These are phyloP conservation scores for Pterocarpus macrocarpus DNA, from an alignment of 306 rosid genomes.

Conservation along the genomic window DNA sequence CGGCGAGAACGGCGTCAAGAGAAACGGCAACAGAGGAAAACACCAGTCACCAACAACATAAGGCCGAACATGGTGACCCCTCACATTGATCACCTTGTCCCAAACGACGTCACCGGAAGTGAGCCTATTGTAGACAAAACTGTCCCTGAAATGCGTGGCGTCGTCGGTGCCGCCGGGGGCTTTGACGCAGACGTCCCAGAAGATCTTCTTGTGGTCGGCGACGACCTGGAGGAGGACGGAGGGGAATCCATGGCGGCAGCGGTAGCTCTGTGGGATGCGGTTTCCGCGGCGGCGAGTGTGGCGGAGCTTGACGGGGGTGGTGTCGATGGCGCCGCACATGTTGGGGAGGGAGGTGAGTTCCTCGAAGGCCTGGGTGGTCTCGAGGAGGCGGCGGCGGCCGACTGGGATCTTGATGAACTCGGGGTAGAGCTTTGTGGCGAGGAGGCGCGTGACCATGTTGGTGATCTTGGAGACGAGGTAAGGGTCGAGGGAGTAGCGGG, in stretches of 20 bases:
- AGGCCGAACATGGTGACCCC: conserved; percentile 80
- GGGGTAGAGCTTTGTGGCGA: conserved; percentile 89
- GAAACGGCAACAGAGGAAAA: conserved; percentile 75
- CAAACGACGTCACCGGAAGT: conserved; percentile 78
- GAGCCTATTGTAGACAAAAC: conserved; percentile 68
- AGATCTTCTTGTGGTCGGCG: conserved; percentile 84
- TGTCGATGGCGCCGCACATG: conserved; percentile 92
- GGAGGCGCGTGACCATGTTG: conserved; percentile 93
- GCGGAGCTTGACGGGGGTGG: conserved; percentile 66
- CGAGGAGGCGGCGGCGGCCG: conserved; percentile 73
- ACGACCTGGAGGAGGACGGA: conserved; percentile 89
- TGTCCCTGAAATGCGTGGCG: conserved; percentile 82
- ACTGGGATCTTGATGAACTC: conserved; percentile 90
- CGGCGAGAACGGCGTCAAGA: conserved; percentile 74
- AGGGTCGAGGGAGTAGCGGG: conserved; percentile 93
- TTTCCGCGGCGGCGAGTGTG: conserved; percentile 11
- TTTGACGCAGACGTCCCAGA: conserved; percentile 96
- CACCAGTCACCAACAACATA: conserved; percentile 95
- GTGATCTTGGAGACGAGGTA: conserved; percentile 91
- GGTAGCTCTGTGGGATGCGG: conserved; percentile 55
- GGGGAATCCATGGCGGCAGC: conserved; percentile 68
- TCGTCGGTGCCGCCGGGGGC: conserved; percentile 85
- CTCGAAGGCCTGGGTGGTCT: conserved; percentile 82
- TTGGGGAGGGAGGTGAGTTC: conserved; percentile 90
- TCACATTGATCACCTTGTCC: conserved; percentile 73